These are phyloP conservation scores for Trichoderma gracile DNA, from an alignment of 2,329 filamentous ascomycete genomes.

Conservation along the genomic window DNA sequence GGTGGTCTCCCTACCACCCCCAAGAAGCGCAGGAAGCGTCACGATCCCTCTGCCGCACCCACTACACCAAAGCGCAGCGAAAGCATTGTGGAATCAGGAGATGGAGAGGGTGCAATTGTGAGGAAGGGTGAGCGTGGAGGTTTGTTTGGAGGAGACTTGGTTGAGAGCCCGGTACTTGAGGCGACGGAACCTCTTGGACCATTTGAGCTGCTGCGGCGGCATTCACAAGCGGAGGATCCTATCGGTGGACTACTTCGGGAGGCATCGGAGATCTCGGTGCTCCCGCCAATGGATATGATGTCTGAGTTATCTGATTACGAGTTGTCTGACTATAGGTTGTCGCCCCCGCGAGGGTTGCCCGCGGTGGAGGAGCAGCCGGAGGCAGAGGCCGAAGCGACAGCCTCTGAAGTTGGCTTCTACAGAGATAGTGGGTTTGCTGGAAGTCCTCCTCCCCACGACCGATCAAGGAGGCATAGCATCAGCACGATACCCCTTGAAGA, in stretches of 20 bases:
- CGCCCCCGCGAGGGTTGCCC: slow-evolving; percentile 47
- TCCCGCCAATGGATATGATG: slow-evolving; percentile 24
- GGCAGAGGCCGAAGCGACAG: slow-evolving; percentile 41
- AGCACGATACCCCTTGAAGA: slow-evolving; percentile 28
- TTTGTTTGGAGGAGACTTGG: slow-evolving; percentile 33
- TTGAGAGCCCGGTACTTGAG: slow-evolving; percentile 45
- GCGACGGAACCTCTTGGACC: slow-evolving; percentile 24
- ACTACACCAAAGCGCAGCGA: slow-evolving; percentile 25
- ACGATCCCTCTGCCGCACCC: neutral
- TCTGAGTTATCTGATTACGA: slow-evolving; percentile 29
- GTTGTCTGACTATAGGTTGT: slow-evolving; percentile 45
- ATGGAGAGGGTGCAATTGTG: slow-evolving; percentile 26
- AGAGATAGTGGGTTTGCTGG: slow-evolving; percentile 37
- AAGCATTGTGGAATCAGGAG: slow-evolving; percentile 30
- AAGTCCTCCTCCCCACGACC: slow-evolving; percentile 44
- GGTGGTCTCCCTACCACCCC: neutral
- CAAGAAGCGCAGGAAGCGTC: slow-evolving; percentile 10
- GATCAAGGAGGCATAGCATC: slow-evolving; percentile 41
- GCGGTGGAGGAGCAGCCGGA: slow-evolving; percentile 55
- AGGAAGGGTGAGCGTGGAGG: slow-evolving; percentile 33
- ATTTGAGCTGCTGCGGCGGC: slow-evolving; percentile 36
- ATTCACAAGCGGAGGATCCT: slow-evolving; percentile 37
- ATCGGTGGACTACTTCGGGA: slow-evolving; percentile 38
- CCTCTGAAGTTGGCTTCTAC: slow-evolving; percentile 24
- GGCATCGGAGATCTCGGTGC: slow-evolving; percentile 29